Evolutionary conservation across 2,329 filamentous ascomycete species (phyloP), one percentile per base, ranked within the genome.

Genomic region (Orbilia quercus): DNA sequence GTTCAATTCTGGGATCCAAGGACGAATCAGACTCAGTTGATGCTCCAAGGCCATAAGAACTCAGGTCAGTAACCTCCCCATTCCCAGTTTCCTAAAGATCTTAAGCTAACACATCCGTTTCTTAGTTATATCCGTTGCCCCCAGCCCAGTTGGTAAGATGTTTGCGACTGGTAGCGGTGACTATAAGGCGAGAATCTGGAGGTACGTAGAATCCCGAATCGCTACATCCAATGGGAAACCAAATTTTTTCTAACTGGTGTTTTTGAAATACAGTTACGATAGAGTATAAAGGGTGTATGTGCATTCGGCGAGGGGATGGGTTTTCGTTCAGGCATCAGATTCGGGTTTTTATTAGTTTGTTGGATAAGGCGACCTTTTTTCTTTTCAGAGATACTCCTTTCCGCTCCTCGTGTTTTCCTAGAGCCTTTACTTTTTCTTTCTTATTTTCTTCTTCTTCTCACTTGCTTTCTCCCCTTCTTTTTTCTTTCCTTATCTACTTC

Each of bases 41-140:
- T 98, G 95, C 86, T 99, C 75, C 95, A 98, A 82, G 95, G 95
- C 23, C 95, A 99, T 81, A 98, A 98, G 85, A 98, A 98, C 82
- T 96, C 92, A 9, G 87, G 87, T 88, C 81, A 78, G 84, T 82
- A 23, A 28, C 71, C 57, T 64, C 25, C 75, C 75, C 77, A 75
- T 77, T 75, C 51, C 54, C 7, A 25, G 16, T 11, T 18, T 11
- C 44, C 23, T 25, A 34, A 28, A 45, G 50, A 34, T 60, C 14
- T 31, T 5, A n/a, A 20, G 40, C 11, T 62, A 53, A 75, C 73
- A 48, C 14, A 28, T 7, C 34, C 54, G 28, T 45, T 25, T 44
- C 71, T 60, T 77, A 88, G 95, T 99, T 78, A 98, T 98, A 78
- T 97, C 93, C 1, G 95, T 99, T 58, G 94, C 95, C 0, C 95